Evolutionary conservation across 116 monocot species (phyloP), one percentile per base, ranked within the genome.

Genomic region (Papilionanthe hybrid): DNA sequence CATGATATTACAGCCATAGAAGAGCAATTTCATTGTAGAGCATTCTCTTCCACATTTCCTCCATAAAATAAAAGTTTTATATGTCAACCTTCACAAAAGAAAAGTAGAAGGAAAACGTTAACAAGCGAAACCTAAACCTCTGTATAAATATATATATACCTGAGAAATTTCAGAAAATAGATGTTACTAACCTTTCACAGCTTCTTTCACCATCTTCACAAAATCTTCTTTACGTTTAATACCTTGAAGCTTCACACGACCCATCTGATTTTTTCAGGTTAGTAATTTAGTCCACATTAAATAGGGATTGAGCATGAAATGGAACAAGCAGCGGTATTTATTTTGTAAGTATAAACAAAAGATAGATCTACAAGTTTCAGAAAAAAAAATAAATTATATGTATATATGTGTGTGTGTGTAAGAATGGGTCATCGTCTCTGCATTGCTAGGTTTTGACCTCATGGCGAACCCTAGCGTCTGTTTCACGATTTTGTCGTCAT

Each of bases 161-260:
- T n/a, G 44, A 45, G 44, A 29, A 0, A 32, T 17, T 73, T 49
- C 48, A 49, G 13, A 47, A 60, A 22, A 53, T 12, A 47, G 19
- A 32, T 4, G 55, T 78, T 53, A 49, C 30, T 77, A 75, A 98
- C 98, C 94, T 94, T 80, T 81, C 10, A 83, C 81, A 78, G 90
- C 92, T 80, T 94, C 86, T 86, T 90, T 86, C 22, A 98, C 80
- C 71, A 78, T 91, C 72, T 2, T 67, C 23, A 87, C 72, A 82
- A 98, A 94, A 49, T 86, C 87, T 75, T 88, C 86, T 82, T 84
- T 80, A 69, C 77, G 87, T 89, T 68, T 92, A 58, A 90, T 82
- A 77, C 73, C 87, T 56, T 80, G 86, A 84, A 98, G 93, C 72
- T 88, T 75, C 43, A 94, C 86, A 30, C 80, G 77, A 29, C 79